Base-by-base conservation (phyloP, 2,329 filamentous ascomycete species). In the Onygenales sp. region DNA sequence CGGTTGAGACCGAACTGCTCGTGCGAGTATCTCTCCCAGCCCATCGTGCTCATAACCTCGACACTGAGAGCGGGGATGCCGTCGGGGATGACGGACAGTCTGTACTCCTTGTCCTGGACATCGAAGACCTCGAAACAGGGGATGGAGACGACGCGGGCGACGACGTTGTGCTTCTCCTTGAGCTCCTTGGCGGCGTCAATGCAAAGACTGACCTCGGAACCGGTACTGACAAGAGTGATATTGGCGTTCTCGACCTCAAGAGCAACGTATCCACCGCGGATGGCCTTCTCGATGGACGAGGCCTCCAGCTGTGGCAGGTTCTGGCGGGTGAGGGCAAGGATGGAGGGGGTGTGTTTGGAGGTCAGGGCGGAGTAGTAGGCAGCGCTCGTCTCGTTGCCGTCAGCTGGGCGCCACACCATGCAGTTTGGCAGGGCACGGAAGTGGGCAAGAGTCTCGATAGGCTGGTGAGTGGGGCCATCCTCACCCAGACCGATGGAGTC, bases 1-100 rank as follows among this genome's bases (percentile, higher is more conserved):
- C 93, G 84, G 86, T 98, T 98, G 63, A 98, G 84, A 72, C 93
- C 93, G 68, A 98, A 98, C 79, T 98, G 93, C 84, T 98, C 93
- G 77, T 98, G 92, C 56, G 90, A 88, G 79, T 97, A 98, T 75
- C 92, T 87, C 83, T 97, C 91, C 93, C 93, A 98, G 64, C 93
- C 93, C 76, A 96, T 85, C 63, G 93, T 98, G 74, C 82, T 87
- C 88, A 95, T 94, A 72, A 90, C 91, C 81, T 98, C 93, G 63
- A 98, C 87, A 54, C 88, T 94, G 74, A 98, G 74, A 58, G 90
- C 83, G 62, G 93, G 92, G 70, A 96, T 92, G 62, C 91, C 91
- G 71, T 96, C 90, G 65, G 92, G 93, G 59, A 98, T 83, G 61
- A 95, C 87, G 62, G 84, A 86, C 63, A 98, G 86, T 72, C 85